Evolutionary conservation across 1,284 basidiomycete genomes (phyloP), one percentile per base, ranked within the genome.

Genomic region (Ceratobasidium sp.): DNA sequence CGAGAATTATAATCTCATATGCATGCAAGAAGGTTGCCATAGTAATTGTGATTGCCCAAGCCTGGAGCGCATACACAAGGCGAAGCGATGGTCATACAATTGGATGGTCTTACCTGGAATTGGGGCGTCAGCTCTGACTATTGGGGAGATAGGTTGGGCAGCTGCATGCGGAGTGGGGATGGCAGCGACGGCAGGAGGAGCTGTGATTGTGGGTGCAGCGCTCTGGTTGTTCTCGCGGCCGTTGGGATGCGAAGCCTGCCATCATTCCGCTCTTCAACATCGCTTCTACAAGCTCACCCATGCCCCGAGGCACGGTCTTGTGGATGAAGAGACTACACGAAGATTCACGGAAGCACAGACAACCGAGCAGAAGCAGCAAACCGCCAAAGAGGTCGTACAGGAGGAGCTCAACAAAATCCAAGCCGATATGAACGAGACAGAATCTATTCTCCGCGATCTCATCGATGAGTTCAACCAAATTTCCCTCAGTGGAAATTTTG

Each of bases 401-500:
- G 31, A 43, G 8, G 35, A 29, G 20, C 43, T 62, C 3, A 25
- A 31, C 2, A 34, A 47, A 13, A 62, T 62, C 32, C 4, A 34
- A 5, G 31, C 32, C 10, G 17, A 50, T 15, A 62, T 62, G 2
- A 10, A 1, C 10, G 32, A 32, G 20, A 45, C 42, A 1, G 43
- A 50, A 32, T 42, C 31, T 20, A n/a, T 25, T 0, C 25, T 62
- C 32, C 27, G 58, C 45, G 20, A 7, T 0, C 45, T 62, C 10
- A 27, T 62, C 31, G 45, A 62, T n/a, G 22, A 49, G 20, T 62
- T 27, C 45, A 62, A 62, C 58, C 27, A 47, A 31, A 12, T 50
- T 3, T 62, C 58, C 3, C 58, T 62, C 12, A 50, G 31, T 13
- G 15, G 45, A n/a, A 62, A 38, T 32, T 62, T 62, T 62, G 58